These are phyloP conservation scores for Cystofilobasidium capitatum DNA, from an alignment of 768 basidiomycete genomes.

Conservation along the genomic window DNA sequence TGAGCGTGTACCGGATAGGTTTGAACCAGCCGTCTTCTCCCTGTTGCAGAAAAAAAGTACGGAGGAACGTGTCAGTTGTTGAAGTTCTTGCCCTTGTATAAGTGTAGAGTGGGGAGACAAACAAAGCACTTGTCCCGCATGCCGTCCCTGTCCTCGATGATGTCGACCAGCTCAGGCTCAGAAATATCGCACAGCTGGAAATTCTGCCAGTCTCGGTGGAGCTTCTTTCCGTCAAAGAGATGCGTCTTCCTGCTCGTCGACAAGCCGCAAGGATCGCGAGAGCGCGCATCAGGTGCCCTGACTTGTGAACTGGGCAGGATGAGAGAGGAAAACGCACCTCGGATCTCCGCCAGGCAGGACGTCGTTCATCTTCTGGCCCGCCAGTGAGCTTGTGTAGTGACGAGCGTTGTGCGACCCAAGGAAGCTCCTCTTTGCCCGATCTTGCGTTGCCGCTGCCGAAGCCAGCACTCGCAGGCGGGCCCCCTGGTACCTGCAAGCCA, in stretches of 20 bases:
- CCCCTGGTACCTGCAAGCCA: conserved; percentile 72
- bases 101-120: conserved; percentile 34
- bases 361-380: background rate
- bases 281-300: conserved; percentile 7
- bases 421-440: background rate
- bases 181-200: conserved; percentile 89
- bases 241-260: conserved; percentile 49
- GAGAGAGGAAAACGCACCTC: conserved; percentile 14
- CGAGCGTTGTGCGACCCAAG: background rate
- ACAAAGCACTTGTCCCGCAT: conserved; percentile 67
- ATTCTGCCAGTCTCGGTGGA: conserved; percentile 76
- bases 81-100: background rate
- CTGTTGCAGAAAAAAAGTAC: background rate
- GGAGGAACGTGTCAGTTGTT: background rate
- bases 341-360: conserved; percentile 20
- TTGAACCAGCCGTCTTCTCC: conserved; percentile 24
- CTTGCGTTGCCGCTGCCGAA: conserved; percentile 46
- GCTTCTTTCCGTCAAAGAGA: conserved; percentile 73
- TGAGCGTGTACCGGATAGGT: conserved; percentile 14
- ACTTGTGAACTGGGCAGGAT: conserved; percentile 26
- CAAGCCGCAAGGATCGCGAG: conserved; percentile 29
- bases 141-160: conserved; percentile 66
- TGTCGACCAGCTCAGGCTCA: conserved; percentile 69
- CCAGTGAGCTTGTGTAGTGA: background rate
- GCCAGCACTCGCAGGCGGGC: conserved; percentile 82